Conservation (phyloP, 2,329 filamentous ascomycete genomes). For the Corynespora cassiicola region DNA sequence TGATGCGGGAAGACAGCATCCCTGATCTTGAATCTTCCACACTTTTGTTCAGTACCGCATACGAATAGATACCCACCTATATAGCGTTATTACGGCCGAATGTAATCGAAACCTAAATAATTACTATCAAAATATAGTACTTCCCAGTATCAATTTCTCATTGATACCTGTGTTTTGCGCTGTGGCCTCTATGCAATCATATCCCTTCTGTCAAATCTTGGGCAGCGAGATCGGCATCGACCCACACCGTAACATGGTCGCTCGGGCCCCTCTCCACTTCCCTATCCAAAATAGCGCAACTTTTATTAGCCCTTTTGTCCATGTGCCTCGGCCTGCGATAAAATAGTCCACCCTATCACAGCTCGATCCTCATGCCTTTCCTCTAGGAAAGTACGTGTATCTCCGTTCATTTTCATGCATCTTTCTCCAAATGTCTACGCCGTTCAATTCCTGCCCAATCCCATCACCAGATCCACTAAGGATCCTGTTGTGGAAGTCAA, state of each 20-base stretch:
- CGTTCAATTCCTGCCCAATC: conserved; percentile 21
- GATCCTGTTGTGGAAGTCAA: conserved; percentile 59
- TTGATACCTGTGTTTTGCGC: no score
- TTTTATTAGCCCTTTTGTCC: conserved; percentile 45
- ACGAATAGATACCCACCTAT: no score
- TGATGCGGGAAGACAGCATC: no score
- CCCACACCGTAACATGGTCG: conserved; percentile 62
- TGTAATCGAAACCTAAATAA: no score
- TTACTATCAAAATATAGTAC: no score
- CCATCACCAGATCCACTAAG: conserved; percentile 34
- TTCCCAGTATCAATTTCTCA: no score
- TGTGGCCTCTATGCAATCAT: no score
- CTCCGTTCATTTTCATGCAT: conserved; percentile 49
- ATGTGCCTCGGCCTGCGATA: conserved; percentile 50
- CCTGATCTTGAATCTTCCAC: no score
- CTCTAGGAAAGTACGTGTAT: conserved; percentile 59
- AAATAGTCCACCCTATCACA: conserved; percentile 63
- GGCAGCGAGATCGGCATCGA: no score
- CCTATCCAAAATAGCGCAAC: conserved; percentile 51
- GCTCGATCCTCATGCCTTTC: conserved; percentile 54
- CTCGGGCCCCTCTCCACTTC: conserved; percentile 56
- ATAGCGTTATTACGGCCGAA: no score
- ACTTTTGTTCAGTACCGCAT: no score
- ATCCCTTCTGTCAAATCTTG: no score
- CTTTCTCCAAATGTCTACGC: conserved; percentile 58